Evolutionary conservation across 129 eudicot genomes (phyloP).

Genomic region (Erigeron canadensis): DNA sequence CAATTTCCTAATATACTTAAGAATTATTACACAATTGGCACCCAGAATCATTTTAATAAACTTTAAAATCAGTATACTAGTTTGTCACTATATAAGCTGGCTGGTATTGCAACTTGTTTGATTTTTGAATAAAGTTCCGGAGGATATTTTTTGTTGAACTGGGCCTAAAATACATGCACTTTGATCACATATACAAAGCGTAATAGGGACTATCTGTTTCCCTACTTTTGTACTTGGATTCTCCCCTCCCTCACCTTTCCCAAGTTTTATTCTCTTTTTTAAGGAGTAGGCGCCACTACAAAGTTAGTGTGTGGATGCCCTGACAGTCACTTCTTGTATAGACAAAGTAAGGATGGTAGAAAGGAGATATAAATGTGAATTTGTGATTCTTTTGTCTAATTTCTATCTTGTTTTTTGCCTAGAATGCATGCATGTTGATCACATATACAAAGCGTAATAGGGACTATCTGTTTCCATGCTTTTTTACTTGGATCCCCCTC

Average conservation of each 20-base stretch:
- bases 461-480: neutral
- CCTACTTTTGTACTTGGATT: neutral
- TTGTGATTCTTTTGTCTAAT: neutral
- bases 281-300: neutral
- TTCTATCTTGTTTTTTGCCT: constrained; percentile 2
- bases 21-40: too few species aligned
- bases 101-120: neutral
- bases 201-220: neutral
- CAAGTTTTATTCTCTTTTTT: neutral
- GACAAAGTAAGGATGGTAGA: constrained; percentile 13
- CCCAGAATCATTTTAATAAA: too few species aligned
- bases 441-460: neutral
- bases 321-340: neutral
- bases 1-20: too few species aligned
- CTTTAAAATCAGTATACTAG: neutral
- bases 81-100: neutral
- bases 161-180: constrained; percentile 2
- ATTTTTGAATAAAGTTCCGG: neutral
- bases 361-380: neutral
- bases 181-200: neutral
- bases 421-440: neutral
- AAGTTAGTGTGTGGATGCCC: neutral
- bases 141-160: neutral
- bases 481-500: too few species aligned
- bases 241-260: neutral